A percentile compares a stretch with the other conserved stretches of the same genome.
Conservation (phyloP, 768 basidiomycete genomes). For the Lactifluus pinguis region DNA sequence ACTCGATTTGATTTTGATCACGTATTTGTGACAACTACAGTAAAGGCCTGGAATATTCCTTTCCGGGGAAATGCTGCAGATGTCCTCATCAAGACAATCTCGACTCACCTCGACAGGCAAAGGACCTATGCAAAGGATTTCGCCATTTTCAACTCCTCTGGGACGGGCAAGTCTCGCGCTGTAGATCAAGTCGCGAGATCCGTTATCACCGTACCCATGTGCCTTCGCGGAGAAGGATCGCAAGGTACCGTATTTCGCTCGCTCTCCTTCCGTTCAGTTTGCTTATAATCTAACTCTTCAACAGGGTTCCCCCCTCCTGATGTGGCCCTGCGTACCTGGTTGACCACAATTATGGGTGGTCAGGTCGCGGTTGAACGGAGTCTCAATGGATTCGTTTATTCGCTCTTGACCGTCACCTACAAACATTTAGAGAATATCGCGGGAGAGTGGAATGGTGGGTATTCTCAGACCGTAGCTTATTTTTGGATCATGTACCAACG, state of each 20-base stretch:
- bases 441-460: background rate
- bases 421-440: too few species aligned
- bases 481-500: background rate
- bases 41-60: too few species aligned
- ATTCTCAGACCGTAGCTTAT: background rate
- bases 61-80: too few species aligned
- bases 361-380: background rate
- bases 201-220: conserved; percentile 1
- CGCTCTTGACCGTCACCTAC: background rate
- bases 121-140: too few species aligned
- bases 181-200: too few species aligned
- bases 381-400: background rate
- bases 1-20: too few species aligned
- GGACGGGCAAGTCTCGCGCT: too few species aligned
- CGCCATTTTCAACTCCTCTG: too few species aligned
- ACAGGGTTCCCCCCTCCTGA: background rate
- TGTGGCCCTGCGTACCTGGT: background rate
- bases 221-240: background rate
- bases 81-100: too few species aligned
- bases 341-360: background rate
- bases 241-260: background rate
- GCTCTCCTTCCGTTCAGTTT: background rate
- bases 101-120: too few species aligned
- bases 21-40: too few species aligned
- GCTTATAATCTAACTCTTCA: background rate